Percentiles rank a stretch among this genome's conserved stretches.
phyloP scores from a whole-genome alignment of 1,284 basidiomycete species.

The Cryptococcus floricola region DNA sequence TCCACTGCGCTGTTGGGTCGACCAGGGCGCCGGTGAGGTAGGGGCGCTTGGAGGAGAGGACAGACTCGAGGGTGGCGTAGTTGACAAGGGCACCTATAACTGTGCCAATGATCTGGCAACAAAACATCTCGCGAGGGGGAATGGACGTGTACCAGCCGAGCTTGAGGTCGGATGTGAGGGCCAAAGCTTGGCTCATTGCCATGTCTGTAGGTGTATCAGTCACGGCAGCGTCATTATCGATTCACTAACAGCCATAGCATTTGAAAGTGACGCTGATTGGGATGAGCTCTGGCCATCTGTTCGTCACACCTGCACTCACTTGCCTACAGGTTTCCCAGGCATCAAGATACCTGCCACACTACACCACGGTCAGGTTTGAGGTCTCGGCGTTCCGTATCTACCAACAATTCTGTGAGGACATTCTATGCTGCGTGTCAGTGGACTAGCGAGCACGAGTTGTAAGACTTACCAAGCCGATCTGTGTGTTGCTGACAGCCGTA shows the following conservation, averaged over 20 bases:
- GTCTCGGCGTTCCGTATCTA: not conserved
- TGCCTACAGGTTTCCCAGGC: constrained; percentile 54
- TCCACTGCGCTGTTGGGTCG: constrained; percentile 53
- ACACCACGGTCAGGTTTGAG: not conserved
- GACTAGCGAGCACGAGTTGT: not conserved
- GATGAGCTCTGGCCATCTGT: not conserved
- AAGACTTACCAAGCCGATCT: constrained; percentile 46
- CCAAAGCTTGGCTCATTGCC: constrained; percentile 49
- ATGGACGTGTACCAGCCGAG: constrained; percentile 50
- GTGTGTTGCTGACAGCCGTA: constrained; percentile 53
- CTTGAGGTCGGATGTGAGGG: constrained; percentile 52
- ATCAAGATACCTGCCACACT: constrained; percentile 52
- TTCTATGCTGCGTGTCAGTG: constrained; percentile 31
- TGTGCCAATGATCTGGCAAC: constrained; percentile 52
- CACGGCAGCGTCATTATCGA: not conserved
- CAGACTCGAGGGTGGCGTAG: constrained; percentile 50
- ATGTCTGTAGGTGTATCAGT: constrained; percentile 43
- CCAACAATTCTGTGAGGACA: constrained; percentile 53
- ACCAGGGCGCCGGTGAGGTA: constrained; percentile 45
- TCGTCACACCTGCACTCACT: constrained; percentile 28
- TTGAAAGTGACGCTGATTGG: constrained; percentile 48
- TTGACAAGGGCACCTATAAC: constrained; percentile 52
- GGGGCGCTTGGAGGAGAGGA: constrained; percentile 41
- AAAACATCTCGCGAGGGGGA: constrained; percentile 52
- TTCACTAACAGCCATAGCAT: constrained; percentile 43